A percentile compares a stretch with the other conserved stretches of the same genome.
These are phyloP conservation scores for Astrocystis sublimbata DNA, from an alignment of 495 filamentous ascomycete species.

Conservation along the genomic window DNA sequence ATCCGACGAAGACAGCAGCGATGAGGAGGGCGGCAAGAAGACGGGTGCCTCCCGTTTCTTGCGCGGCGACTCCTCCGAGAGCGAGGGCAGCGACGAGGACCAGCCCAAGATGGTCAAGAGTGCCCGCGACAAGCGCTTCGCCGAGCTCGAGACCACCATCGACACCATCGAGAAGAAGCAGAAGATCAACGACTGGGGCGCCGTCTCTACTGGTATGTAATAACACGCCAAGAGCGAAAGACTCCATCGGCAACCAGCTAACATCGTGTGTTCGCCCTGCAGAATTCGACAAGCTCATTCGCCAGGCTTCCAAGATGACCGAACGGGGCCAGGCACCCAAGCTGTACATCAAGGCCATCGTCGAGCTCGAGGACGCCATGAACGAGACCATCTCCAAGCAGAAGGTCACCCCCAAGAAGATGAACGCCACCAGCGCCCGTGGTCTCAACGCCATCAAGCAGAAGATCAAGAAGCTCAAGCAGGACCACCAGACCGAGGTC, in stretches of 20 bases:
- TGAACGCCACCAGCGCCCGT: constrained; percentile 94
- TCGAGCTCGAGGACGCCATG: constrained; percentile 94
- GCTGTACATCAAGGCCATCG: constrained; percentile 86
- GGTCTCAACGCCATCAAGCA: constrained; percentile 96
- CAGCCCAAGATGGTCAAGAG: constrained; percentile 85
- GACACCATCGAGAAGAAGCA: constrained; percentile 90
- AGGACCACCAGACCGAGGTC: constrained; percentile 84
- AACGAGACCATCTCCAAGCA: constrained; percentile 91
- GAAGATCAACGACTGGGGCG: constrained; percentile 96
- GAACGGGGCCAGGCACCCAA: constrained; percentile 79
- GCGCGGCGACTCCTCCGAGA: constrained; percentile 68
- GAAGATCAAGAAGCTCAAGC: constrained; percentile 96
- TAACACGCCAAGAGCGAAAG: too few relatives aligned
- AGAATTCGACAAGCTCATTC: constrained; percentile 98
- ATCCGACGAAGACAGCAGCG: constrained; percentile 63
- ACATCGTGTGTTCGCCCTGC: constrained; percentile 3
- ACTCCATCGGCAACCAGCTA: not conserved
- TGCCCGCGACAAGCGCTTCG: constrained; percentile 94
- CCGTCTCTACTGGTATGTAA: constrained; percentile 79
- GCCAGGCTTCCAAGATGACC: constrained; percentile 76
- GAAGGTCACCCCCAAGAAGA: constrained; percentile 95
- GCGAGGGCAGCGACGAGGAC: constrained; percentile 82
- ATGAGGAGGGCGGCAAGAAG: constrained; percentile 61
- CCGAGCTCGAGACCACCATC: constrained; percentile 88
- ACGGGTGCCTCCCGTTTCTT: constrained; percentile 79